Conservation (phyloP, 2,329 filamentous ascomycete species). For the Alternaria triticimaculans region DNA sequence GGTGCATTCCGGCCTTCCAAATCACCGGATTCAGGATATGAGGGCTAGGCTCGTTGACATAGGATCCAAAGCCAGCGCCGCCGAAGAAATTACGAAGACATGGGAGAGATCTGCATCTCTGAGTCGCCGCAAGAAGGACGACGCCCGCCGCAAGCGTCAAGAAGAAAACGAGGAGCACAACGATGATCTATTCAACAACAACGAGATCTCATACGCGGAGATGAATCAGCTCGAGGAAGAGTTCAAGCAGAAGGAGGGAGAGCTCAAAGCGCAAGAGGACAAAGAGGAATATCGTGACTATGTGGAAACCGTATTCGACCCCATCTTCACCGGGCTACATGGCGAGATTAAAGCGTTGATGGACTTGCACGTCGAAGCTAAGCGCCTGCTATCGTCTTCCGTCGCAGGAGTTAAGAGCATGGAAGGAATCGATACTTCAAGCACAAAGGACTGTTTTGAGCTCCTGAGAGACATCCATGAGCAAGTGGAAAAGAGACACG, state of each 20-base stretch:
- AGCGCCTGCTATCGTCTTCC: conserved; percentile 32
- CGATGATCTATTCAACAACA: conserved; percentile 61
- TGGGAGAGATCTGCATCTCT: conserved; percentile 57
- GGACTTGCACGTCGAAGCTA: conserved; percentile 52
- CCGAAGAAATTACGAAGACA: conserved; percentile 31
- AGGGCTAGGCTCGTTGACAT: conserved; percentile 22
- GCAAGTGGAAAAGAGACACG: conserved; percentile 58
- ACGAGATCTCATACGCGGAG: conserved; percentile 65
- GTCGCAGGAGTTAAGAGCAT: conserved; percentile 33
- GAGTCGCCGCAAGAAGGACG: conserved; percentile 55
- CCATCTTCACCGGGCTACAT: conserved; percentile 57
- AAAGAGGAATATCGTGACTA: conserved; percentile 60
- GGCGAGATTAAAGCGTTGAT: conserved; percentile 58
- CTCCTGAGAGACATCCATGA: conserved; percentile 52
- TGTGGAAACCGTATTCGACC: conserved; percentile 58
- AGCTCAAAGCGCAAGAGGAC: conserved; percentile 60
- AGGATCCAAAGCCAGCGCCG: conserved; percentile 25
- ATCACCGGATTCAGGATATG: conserved; percentile 29
- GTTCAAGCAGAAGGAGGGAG: conserved; percentile 60
- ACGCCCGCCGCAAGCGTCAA: conserved; percentile 57
- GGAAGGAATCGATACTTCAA: conserved; percentile 20
- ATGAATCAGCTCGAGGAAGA: conserved; percentile 63
- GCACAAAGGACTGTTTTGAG: conserved; percentile 39
- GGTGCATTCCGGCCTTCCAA: conserved; percentile 15
- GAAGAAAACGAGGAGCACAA: conserved; percentile 61